Conservation (phyloP, 495 filamentous ascomycete genomes). For the Neurospora africana region DNA sequence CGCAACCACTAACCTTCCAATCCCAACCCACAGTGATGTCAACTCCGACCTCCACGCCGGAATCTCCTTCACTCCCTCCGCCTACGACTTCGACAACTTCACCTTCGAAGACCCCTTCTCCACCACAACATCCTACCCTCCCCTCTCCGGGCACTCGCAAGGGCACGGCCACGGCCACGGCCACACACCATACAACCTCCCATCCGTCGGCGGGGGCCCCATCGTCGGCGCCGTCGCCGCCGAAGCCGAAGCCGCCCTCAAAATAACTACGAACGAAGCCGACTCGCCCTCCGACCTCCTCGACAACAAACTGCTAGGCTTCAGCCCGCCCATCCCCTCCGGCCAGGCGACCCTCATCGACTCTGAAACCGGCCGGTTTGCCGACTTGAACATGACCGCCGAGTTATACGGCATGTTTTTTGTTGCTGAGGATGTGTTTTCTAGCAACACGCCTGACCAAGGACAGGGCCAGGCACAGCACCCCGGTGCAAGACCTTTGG, state of each 20-base stretch:
- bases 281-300: constrained; percentile 30
- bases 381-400: constrained; percentile 59
- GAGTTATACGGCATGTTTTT: constrained; percentile 96
- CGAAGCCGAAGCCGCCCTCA: constrained; percentile 28
- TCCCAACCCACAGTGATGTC: constrained; percentile 25
- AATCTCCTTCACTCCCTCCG: constrained; percentile 38
- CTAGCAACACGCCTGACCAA: constrained; percentile 17
- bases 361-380: constrained; percentile 13
- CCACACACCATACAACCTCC: neutral
- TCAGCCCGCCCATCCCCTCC: constrained; percentile 52
- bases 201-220: constrained; percentile 10
- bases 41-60: constrained; percentile 28
- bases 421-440: constrained; percentile 63
- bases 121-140: constrained; percentile 22
- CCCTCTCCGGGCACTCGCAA: constrained; percentile 27
- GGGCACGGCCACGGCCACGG: neutral
- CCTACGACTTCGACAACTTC: constrained; percentile 46
- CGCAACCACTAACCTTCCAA: neutral
- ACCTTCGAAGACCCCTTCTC: constrained; percentile 62
- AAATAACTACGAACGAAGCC: constrained; percentile 14
- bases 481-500: constrained; percentile 39
- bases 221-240: constrained; percentile 1
- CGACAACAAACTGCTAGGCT: constrained; percentile 50
- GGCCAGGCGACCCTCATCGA: constrained; percentile 48
- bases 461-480: neutral